These are phyloP conservation scores for Fusarium sp. DNA, from an alignment of 2,329 filamentous ascomycete species.

Conservation along the genomic window DNA sequence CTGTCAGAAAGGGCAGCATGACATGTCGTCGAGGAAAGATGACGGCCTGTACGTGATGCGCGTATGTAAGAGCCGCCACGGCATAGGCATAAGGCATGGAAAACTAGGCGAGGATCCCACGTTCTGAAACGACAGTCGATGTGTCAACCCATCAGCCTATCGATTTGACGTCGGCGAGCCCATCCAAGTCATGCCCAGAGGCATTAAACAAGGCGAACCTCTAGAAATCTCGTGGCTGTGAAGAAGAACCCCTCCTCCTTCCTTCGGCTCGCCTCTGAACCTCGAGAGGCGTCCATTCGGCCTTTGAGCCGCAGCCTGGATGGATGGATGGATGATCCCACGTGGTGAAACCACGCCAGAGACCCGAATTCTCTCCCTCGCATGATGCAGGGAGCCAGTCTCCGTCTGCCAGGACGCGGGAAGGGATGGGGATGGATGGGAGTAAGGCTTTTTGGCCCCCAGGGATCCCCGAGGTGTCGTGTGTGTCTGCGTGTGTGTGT, in stretches of 20 bases:
- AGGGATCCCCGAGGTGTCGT: slow-evolving; percentile 11
- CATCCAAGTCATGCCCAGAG: slow-evolving; percentile 12
- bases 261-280: background rate
- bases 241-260: slow-evolving; percentile 11
- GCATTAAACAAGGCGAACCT: slow-evolving; percentile 13
- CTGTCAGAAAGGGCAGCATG: slow-evolving; percentile 15
- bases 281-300: slow-evolving; percentile 35
- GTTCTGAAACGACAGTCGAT: slow-evolving; percentile 35
- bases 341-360: slow-evolving; percentile 44
- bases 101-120: background rate
- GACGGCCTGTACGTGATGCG: slow-evolving; percentile 5
- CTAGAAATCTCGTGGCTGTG: slow-evolving; percentile 12
- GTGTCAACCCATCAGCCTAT: slow-evolving; percentile 39
- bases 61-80: slow-evolving; percentile 38
- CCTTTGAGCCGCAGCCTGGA: slow-evolving; percentile 31
- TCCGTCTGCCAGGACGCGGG: slow-evolving; percentile 5
- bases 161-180: slow-evolving; percentile 11
- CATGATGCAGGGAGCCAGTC: slow-evolving; percentile 13
- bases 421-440: slow-evolving; percentile 2
- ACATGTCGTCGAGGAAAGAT: slow-evolving; percentile 27
- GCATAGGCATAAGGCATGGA: slow-evolving; percentile 12
- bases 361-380: slow-evolving; percentile 13
- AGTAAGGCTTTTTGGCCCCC: background rate
- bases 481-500: background rate
- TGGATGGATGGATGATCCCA: slow-evolving; percentile 34